Percentiles rank a stretch among this genome's conserved stretches.
Evolutionary conservation across 768 basidiomycete genomes (phyloP).

Genomic region (Epithele typhae): DNA sequence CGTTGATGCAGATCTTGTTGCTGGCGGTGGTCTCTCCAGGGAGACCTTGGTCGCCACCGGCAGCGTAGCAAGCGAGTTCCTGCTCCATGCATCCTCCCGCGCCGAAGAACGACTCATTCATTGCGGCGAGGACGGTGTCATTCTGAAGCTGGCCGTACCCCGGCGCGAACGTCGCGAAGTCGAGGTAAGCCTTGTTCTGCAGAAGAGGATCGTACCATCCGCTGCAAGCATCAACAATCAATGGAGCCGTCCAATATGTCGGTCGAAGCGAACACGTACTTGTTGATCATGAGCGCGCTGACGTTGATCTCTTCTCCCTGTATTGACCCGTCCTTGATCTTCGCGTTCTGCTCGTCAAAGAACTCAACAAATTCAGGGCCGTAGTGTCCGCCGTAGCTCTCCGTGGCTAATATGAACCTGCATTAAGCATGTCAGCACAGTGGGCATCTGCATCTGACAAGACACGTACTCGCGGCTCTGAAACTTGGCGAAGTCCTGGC

Average conservation of each 20-base stretch:
- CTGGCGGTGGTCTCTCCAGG: constrained; percentile 39
- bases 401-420: constrained; percentile 63
- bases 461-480: constrained; percentile 43
- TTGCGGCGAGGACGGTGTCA: constrained; percentile 36
- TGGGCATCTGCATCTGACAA: neutral
- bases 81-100: constrained; percentile 50
- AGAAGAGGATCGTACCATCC: constrained; percentile 66
- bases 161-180: constrained; percentile 58
- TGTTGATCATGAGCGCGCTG: constrained; percentile 54
- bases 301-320: constrained; percentile 49
- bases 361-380: constrained; percentile 61
- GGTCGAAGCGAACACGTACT: constrained; percentile 14
- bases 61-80: constrained; percentile 52
- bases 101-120: constrained; percentile 47
- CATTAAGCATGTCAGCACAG: neutral
- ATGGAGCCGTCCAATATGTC: too few relatives aligned
- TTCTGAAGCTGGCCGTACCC: constrained; percentile 62
- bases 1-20: constrained; percentile 43
- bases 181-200: constrained; percentile 56
- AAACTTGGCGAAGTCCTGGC: constrained; percentile 45
- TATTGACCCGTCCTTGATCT: constrained; percentile 41
- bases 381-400: constrained; percentile 68
- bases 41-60: too few relatives aligned
- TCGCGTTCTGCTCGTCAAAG: constrained; percentile 57
- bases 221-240: constrained; percentile 26